These are phyloP conservation scores for Nakazawaea sp. DNA, from an alignment of 805 yeast genomes.

Conservation along the genomic window DNA sequence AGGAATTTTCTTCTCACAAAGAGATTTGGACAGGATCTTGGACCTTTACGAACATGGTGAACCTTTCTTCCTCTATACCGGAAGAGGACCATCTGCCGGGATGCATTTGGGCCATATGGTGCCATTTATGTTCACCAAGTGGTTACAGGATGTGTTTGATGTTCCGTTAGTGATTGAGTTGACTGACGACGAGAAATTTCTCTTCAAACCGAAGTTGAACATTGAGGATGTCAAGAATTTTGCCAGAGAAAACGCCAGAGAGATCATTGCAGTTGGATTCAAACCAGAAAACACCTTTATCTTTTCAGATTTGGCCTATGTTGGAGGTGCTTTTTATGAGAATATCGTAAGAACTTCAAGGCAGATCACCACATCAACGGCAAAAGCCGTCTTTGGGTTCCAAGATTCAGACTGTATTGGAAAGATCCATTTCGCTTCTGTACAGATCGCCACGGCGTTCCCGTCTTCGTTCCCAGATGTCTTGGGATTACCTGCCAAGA, in stretches of 20 bases:
- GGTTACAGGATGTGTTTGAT: slow-evolving; percentile 97
- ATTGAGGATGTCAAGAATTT: slow-evolving; percentile 81
- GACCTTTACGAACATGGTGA: slow-evolving; percentile 91
- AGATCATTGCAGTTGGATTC: slow-evolving; percentile 90
- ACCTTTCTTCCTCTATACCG: slow-evolving; percentile 93
- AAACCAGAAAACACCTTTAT: slow-evolving; percentile 92
- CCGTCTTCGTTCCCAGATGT: slow-evolving; percentile 95
- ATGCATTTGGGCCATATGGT: slow-evolving; percentile 97
- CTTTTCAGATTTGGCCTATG: slow-evolving; percentile 85
- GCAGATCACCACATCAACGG: slow-evolving; percentile 95
- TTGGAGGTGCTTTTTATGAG: slow-evolving; percentile 92
- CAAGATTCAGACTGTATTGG: slow-evolving; percentile 94
- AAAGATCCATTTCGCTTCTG: slow-evolving; percentile 87
- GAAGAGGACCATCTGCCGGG: slow-evolving; percentile 94
- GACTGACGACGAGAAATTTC: slow-evolving; percentile 95
- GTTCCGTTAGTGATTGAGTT: slow-evolving; percentile 90
- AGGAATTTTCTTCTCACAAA: slow-evolving; percentile 88
- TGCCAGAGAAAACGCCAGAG: slow-evolving; percentile 81
- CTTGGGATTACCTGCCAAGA: slow-evolving; percentile 76
- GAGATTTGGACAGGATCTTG: slow-evolving; percentile 73
- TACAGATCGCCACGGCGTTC: slow-evolving; percentile 94
- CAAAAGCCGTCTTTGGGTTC: slow-evolving; percentile 95
- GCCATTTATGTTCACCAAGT: slow-evolving; percentile 91
- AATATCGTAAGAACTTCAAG: slow-evolving; percentile 89
- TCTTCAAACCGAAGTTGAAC: slow-evolving; percentile 86